Evolutionary conservation across 2,329 filamentous ascomycete species (phyloP), one percentile per base, ranked within the genome.

Genomic region (Colletotrichum incanum): DNA sequence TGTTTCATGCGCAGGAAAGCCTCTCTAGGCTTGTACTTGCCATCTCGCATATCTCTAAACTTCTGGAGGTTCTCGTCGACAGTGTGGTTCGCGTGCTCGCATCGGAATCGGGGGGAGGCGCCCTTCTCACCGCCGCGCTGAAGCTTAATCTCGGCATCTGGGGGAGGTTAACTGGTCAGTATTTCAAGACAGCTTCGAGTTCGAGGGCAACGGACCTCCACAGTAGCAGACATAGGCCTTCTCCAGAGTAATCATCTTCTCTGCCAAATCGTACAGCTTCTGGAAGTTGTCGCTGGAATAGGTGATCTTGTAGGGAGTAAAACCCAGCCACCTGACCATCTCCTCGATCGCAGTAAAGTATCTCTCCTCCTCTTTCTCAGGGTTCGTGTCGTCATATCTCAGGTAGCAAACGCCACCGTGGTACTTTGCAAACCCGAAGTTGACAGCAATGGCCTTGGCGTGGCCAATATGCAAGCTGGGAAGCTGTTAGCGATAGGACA

Each of bases 1-100:
- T 97, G 94, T 86, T 97, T 97, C 95, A 98, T 98, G 73, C 96
- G 92, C 65, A 98, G 85, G 77, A 94, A 93, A 1, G 94, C 96
- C 80, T 94, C 92, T 77, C 91, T 91, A 1, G 94, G 92, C 80
- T 93, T 92, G 83, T 98, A 98, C 82, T 96, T 94, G 26, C 96
- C 96, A 79, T 97, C 94, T 63, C 91, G 89, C 96, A 98, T 98
- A 55, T 91, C 94, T 73, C 94, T 88, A 81, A 98, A 98, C 80
- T 98, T 93, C 67, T 87, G 80, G 16, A 98, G 83, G 72, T 95
- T 97, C 76, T 93, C 91, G 75, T 95, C 93, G 37, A 91, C 87
- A 1, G 90, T 88, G 78, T 94, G 91, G 52, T 92, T 88, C 75
- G 94, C 93, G 80, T 98, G 94, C 72, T 88, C 85, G 83, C 96